Conservation (phyloP, 1,139 yeast genomes). For the Candida frijolesensis region DNA sequence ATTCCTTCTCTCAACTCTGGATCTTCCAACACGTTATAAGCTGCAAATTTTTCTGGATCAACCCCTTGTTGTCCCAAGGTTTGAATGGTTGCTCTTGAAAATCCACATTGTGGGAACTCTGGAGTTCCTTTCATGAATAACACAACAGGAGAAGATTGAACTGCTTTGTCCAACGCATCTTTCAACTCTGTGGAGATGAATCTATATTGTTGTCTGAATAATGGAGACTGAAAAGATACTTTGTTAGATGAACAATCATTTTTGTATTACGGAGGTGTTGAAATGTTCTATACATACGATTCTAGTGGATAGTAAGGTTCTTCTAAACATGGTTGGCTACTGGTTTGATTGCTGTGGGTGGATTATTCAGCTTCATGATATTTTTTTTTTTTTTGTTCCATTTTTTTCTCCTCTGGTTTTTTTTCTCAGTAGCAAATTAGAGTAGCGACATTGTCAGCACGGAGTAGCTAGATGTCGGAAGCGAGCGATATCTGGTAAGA, state of each 20-base stretch:
- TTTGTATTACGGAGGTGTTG: neutral
- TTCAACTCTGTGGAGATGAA: conserved; percentile 76
- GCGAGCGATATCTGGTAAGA: too few relatives aligned
- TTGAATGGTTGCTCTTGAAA: conserved; percentile 92
- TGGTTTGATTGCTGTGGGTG: neutral
- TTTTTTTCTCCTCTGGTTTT: neutral
- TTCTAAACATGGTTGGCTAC: conserved; percentile 25
- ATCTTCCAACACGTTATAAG: conserved; percentile 94
- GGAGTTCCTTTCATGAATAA: conserved; percentile 97
- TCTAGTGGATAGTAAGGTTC: conserved; percentile 19
- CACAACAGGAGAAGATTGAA: conserved; percentile 88
- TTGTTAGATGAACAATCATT: neutral
- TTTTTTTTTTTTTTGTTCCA: conserved; percentile 1
- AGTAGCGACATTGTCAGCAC: neutral
- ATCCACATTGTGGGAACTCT: conserved; percentile 97
- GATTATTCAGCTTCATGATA: conserved; percentile 1
- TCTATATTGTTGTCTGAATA: conserved; percentile 31
- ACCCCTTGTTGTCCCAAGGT: conserved; percentile 96
- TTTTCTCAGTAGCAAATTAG: neutral
- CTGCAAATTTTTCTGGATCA: conserved; percentile 94
- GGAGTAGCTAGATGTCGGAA: neutral
- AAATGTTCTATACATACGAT: neutral
- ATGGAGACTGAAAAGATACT: conserved; percentile 8
- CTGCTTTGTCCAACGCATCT: conserved; percentile 82
- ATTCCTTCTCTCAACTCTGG: conserved; percentile 89